phyloP scores from a whole-genome alignment of 176 grass and related monocot genomes.

The Oryza rufipogon region DNA sequence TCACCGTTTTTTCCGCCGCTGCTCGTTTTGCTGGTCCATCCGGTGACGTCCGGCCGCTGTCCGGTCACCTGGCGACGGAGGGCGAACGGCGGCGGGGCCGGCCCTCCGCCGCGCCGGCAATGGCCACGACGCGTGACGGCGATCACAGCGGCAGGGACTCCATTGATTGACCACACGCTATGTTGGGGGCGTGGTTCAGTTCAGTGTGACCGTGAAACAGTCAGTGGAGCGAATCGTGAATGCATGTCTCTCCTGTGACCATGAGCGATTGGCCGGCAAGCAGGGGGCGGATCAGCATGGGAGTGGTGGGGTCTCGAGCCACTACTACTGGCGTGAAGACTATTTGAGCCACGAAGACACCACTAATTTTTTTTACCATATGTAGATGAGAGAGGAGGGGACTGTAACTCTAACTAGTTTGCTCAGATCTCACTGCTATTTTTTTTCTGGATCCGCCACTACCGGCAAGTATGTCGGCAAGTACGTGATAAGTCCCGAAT shows the following conservation, averaged over 20 bases:
- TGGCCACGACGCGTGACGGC: background rate
- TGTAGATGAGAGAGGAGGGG: too few relatives aligned
- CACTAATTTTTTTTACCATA: too few relatives aligned
- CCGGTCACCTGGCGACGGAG: background rate
- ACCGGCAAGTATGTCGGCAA: too few relatives aligned
- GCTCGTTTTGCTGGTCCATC: background rate
- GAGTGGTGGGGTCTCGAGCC: too few relatives aligned
- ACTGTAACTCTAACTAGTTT: too few relatives aligned
- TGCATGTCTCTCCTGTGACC: background rate
- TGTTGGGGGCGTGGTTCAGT: background rate
- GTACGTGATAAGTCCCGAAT: too few relatives aligned
- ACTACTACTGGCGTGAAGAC: fast-evolving
- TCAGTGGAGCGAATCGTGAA: background rate
- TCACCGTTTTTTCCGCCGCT: background rate
- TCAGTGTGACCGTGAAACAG: background rate
- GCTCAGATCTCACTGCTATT: too few relatives aligned
- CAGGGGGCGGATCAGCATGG: too few relatives aligned
- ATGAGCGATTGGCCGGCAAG: background rate
- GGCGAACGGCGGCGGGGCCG: background rate
- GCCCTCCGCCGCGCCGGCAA: too few relatives aligned
- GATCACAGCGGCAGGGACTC: background rate
- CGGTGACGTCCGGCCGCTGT: constrained; percentile 11
- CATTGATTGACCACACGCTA: background rate
- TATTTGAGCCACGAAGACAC: too few relatives aligned
- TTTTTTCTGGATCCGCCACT: too few relatives aligned